phyloP scores from a whole-genome alignment of 208 protist species.

The Leishmania tropica region DNA sequence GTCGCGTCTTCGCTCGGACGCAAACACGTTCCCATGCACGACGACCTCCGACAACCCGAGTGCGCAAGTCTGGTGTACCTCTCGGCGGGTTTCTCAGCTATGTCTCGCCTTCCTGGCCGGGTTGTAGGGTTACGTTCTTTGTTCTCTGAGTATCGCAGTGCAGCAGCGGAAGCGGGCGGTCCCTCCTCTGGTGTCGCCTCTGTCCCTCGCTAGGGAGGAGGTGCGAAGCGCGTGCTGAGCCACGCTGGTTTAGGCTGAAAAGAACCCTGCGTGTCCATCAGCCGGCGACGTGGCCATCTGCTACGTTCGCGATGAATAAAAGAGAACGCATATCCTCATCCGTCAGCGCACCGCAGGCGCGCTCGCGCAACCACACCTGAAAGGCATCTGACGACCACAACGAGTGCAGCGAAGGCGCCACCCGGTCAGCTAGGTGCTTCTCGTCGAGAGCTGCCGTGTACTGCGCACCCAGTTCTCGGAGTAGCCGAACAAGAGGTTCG shows the following conservation, averaged over 20 bases:
- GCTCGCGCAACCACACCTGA: slow-evolving; percentile 4
- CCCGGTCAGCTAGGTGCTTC: background rate
- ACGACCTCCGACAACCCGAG: too few relatives aligned
- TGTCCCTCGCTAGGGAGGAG: background rate
- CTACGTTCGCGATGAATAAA: background rate
- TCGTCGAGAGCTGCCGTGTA: background rate
- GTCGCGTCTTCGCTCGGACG: too few relatives aligned
- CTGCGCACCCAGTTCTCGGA: background rate
- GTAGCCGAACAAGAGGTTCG: background rate
- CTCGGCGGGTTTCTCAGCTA: too few relatives aligned
- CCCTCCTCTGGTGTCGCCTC: too few relatives aligned
- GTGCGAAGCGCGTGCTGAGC: background rate
- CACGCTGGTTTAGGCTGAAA: background rate
- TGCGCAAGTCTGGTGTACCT: too few relatives aligned
- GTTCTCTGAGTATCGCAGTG: too few relatives aligned
- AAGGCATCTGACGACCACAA: background rate
- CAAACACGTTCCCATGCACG: too few relatives aligned
- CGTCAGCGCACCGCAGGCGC: background rate
- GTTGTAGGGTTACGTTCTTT: too few relatives aligned
- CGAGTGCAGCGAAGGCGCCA: background rate
- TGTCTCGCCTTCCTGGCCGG: too few relatives aligned
- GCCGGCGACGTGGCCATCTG: background rate
- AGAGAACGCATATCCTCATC: background rate
- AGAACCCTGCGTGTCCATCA: background rate
- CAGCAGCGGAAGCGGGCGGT: too few relatives aligned